Base-by-base conservation (phyloP, 139 green algal species). In the Trebouxia sp. region DNA sequence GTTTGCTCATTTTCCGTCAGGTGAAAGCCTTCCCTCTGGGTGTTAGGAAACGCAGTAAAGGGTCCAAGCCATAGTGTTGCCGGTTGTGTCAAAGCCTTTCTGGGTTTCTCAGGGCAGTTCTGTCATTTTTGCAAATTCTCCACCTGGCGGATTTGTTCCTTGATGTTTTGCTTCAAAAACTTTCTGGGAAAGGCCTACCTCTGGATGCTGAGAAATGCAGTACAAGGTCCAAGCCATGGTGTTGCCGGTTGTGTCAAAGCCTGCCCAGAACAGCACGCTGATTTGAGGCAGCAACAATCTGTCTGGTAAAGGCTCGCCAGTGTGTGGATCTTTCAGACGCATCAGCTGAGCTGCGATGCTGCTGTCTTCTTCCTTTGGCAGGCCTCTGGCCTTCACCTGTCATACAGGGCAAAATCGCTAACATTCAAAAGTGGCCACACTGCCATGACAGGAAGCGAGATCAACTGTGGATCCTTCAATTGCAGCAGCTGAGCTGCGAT, bases 201-300 rank as follows among this genome's bases (percentile, higher is more conserved):
- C 20, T 28, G 66, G 66, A 28, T 76, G 66, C 22, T 76, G 66
- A 41, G 66, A 76, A 17, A 76, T 51, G 39, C 39, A 50, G 66
- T 38, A 76, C 20, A 76, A n/a, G 66, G 66, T 76, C 66, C 66
- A 76, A 10, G 66, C 39, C 66, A 76, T 76, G 39, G 66, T 76
- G 66, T 76, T 76, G 66, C 66, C 66, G 7, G 66, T 76, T 26
- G 66, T 76, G 37, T 76, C 66, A 76, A 53, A 76, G 6, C 66
- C 66, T 22, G 66, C 66, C 66, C 66, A 76, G 66, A 76, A 76
- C 22, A 76, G 39, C 37, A 76, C 39, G 20, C 22, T 53, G 35
- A 50, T 50, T 17, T 53, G 38, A n/a, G 66, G 66, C 38, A 76
- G 66, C 66, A 76, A 38, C 7, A 51, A 50, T 24, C 37, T n/a